phyloP scores from a whole-genome alignment of 352 stramenopile genomes.

The Globisporangium okanoganense region DNA sequence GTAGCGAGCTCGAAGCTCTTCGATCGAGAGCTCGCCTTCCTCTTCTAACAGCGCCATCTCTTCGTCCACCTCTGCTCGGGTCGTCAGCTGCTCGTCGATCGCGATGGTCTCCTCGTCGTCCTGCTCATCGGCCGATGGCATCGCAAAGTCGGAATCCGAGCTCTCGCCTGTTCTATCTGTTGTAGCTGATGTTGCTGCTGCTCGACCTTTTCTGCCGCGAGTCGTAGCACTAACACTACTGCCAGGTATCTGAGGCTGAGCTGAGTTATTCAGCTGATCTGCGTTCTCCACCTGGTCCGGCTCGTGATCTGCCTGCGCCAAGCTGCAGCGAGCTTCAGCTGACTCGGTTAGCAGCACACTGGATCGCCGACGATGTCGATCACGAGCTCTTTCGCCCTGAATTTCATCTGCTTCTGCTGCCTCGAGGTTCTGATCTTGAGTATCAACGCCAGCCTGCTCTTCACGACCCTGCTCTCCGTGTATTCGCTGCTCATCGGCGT shows the following conservation, averaged over 20 bases:
- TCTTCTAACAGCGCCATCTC: conserved; percentile 87
- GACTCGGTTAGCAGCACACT: neutral
- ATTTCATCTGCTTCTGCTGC: neutral
- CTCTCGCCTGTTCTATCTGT: conserved; percentile 15
- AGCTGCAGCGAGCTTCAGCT: neutral
- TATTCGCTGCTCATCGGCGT: neutral
- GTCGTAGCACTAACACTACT: too few relatives aligned
- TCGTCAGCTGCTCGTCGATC: conserved; percentile 57
- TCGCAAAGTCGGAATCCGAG: conserved; percentile 39
- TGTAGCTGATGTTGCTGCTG: neutral
- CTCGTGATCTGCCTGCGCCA: neutral
- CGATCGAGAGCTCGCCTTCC: conserved; percentile 91
- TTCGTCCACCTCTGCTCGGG: conserved; percentile 35
- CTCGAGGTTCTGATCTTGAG: neutral
- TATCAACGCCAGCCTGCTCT: neutral
- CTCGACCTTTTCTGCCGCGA: conserved; percentile 16
- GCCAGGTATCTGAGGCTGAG: neutral
- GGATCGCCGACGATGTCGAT: neutral
- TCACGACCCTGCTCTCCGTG: neutral
- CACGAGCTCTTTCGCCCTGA: neutral
- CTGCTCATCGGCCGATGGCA: conserved; percentile 23
- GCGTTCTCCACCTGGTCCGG: neutral
- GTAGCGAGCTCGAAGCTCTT: conserved; percentile 65
- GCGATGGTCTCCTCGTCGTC: conserved; percentile 92
- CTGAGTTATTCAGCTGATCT: neutral